These are phyloP conservation scores for Neurospora sp. DNA, from an alignment of 495 filamentous ascomycete genomes.

Conservation along the genomic window DNA sequence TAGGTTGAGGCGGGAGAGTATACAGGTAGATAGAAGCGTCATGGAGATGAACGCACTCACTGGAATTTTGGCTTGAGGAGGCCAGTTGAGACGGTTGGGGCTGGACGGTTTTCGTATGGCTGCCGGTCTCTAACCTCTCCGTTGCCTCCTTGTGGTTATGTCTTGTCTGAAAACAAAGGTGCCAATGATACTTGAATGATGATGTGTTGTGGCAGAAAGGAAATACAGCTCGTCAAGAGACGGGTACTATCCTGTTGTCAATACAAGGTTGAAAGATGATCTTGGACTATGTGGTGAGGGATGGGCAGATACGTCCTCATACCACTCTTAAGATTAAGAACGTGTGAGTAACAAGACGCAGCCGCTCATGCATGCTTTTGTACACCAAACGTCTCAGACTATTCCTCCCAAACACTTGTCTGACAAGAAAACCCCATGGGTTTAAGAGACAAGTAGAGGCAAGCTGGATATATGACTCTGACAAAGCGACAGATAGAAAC, in stretches of 20 bases:
- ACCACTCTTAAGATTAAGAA: not conserved
- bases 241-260: not conserved
- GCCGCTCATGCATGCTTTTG: not conserved
- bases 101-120: not conserved
- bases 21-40: not conserved
- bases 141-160: not conserved
- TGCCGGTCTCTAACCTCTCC: not conserved
- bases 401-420: not conserved
- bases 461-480: not conserved
- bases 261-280: not conserved
- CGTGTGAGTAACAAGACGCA: not conserved
- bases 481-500: not conserved
- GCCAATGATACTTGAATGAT: no score
- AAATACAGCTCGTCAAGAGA: not conserved
- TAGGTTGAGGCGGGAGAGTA: not conserved
- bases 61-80: not conserved
- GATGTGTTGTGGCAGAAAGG: not conserved
- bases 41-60: not conserved
- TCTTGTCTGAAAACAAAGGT: no score
- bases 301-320: not conserved
- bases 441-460: not conserved
- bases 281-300: not conserved
- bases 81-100: not conserved
- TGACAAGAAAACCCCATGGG: not conserved
- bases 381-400: not conserved